phyloP scores from a whole-genome alignment of 2,329 filamentous ascomycete genomes.

The Xylariaceae sp. region DNA sequence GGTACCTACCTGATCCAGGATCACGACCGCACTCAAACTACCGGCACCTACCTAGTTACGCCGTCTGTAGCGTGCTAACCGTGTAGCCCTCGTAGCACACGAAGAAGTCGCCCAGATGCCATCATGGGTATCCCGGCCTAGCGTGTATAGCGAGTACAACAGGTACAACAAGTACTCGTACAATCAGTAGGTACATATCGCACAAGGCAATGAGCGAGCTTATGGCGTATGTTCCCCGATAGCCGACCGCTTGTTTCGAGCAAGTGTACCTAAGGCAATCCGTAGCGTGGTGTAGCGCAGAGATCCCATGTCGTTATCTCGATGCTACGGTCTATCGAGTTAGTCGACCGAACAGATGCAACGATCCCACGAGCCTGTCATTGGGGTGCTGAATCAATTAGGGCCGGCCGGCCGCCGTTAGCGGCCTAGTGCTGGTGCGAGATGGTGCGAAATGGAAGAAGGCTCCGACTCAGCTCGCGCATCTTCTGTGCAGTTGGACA shows the following conservation, averaged over 20 bases:
- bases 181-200: too few species aligned
- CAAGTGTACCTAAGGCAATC: neutral
- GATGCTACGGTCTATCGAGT: constrained; percentile 4
- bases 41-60: neutral
- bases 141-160: too few species aligned
- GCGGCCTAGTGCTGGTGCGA: neutral
- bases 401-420: constrained; percentile 7
- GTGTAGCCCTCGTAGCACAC: too few species aligned
- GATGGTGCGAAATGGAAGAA: neutral
- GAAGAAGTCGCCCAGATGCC: too few species aligned
- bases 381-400: constrained; percentile 7
- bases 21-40: neutral
- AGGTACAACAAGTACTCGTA: too few species aligned
- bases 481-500: constrained; percentile 1
- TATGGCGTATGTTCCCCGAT: neutral
- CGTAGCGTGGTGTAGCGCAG: neutral
- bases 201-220: too few species aligned
- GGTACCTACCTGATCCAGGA: neutral
- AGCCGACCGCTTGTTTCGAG: neutral
- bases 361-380: constrained; percentile 16
- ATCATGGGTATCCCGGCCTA: too few species aligned
- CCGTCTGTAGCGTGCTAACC: too few species aligned
- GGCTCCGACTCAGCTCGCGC: constrained; percentile 15
- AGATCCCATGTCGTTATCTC: constrained; percentile 13
- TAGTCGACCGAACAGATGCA: constrained; percentile 8